Percentiles rank a stretch among this genome's conserved stretches.
These are phyloP conservation scores for Teratosphaeriaceae sp. DNA, from an alignment of 2,329 filamentous ascomycete genomes.

Conservation along the genomic window DNA sequence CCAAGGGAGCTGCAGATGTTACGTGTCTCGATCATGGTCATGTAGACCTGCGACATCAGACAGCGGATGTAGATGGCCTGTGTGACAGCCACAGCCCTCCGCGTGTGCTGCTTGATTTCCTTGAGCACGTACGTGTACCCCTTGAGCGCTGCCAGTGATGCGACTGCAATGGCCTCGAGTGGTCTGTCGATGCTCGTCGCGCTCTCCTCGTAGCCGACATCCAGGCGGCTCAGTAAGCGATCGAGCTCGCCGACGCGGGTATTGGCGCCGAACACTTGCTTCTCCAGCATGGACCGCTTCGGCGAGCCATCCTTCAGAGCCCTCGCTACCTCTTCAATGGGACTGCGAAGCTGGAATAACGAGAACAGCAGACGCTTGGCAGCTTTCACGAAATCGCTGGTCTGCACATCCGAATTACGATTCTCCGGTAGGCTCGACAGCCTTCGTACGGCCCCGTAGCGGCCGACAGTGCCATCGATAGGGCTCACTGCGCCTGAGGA, in stretches of 20 bases:
- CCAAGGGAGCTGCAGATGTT: slow-evolving; percentile 52
- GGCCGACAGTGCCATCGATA: slow-evolving; percentile 18
- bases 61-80: slow-evolving; percentile 53
- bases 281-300: slow-evolving; percentile 46
- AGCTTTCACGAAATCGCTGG: slow-evolving; percentile 17
- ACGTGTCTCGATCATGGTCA: slow-evolving; percentile 51
- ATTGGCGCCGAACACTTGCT: slow-evolving; percentile 51
- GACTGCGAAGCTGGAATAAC: slow-evolving; percentile 22
- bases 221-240: slow-evolving; percentile 46
- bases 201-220: slow-evolving; percentile 44
- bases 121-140: slow-evolving; percentile 44
- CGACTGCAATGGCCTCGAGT: slow-evolving; percentile 33
- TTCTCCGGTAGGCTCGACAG: slow-evolving; percentile 22
- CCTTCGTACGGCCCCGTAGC: slow-evolving; percentile 15
- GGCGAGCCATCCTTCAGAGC: slow-evolving; percentile 42
- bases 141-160: slow-evolving; percentile 44
- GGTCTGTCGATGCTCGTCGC: slow-evolving; percentile 36
- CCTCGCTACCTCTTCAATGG: slow-evolving; percentile 23
- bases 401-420: slow-evolving; percentile 19
- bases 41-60: slow-evolving; percentile 53
- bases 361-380: slow-evolving; percentile 24
- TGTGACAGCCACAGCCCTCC: slow-evolving; percentile 48
- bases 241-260: slow-evolving; percentile 52
- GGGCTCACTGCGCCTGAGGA: slow-evolving; percentile 29
- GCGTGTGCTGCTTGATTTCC: slow-evolving; percentile 42